Evolutionary conservation across 176 grass and related monocot genomes (phyloP).

Genomic region (Phoenix roebelenii): DNA sequence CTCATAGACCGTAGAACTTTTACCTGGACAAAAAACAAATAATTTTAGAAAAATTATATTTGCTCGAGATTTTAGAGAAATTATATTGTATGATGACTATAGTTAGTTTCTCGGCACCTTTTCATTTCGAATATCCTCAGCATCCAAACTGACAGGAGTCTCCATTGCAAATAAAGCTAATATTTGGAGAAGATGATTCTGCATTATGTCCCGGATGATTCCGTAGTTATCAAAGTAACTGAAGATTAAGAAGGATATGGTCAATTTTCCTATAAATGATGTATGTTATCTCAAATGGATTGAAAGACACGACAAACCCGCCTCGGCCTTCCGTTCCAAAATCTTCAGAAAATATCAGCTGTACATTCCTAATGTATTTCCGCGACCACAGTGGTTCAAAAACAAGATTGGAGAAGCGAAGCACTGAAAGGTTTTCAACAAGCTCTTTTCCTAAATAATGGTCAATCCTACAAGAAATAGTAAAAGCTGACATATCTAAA

Average conservation of each 20-base stretch:
- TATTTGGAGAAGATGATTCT: slow-evolving; percentile 95
- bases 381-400: slow-evolving; percentile 89
- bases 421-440: slow-evolving; percentile 93
- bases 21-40: slow-evolving; percentile 33
- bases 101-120: slow-evolving; percentile 33
- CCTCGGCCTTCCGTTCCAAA: slow-evolving; percentile 90
- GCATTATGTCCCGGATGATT: slow-evolving; percentile 97
- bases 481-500: slow-evolving; percentile 35
- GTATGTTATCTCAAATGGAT: too few relatives aligned
- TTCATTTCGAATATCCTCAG: slow-evolving; percentile 94
- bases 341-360: slow-evolving; percentile 88
- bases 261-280: too few relatives aligned
- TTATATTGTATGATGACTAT: background rate
- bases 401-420: slow-evolving; percentile 95
- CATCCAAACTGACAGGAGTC: slow-evolving; percentile 80
- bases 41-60: background rate
- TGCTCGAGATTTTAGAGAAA: background rate
- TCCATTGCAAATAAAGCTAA: slow-evolving; percentile 95
- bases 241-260: slow-evolving; percentile 3
- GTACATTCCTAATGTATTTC: slow-evolving; percentile 87
- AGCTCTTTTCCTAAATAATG: slow-evolving; percentile 97
- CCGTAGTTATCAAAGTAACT: slow-evolving; percentile 94
- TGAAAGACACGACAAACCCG: slow-evolving; percentile 42
- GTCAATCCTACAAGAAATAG: slow-evolving; percentile 50
- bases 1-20: slow-evolving; percentile 85